These are phyloP conservation scores for Kazachstania kunashirensis DNA, from an alignment of 805 yeast genomes.

Conservation along the genomic window DNA sequence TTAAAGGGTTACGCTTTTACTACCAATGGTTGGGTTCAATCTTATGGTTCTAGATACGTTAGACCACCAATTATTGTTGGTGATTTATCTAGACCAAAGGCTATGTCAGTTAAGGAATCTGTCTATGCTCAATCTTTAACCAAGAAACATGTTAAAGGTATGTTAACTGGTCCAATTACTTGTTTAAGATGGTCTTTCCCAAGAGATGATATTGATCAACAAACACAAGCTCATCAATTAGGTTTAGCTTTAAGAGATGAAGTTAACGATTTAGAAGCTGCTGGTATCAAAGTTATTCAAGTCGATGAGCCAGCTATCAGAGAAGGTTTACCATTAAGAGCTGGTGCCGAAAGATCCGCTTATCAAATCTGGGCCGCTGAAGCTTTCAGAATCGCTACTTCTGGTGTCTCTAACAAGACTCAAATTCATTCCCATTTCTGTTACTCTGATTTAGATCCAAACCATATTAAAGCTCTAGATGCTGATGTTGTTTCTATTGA, in stretches of 20 bases:
- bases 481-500: conserved; percentile 99
- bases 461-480: conserved; percentile 98
- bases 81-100: conserved; percentile 96
- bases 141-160: conserved; percentile 96
- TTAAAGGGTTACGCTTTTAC: conserved; percentile 97
- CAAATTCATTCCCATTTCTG: conserved; percentile 99
- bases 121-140: conserved; percentile 97
- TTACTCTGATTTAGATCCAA: conserved; percentile 99
- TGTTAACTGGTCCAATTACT: conserved; percentile 99
- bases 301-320: conserved; percentile 99
- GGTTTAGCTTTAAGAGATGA: conserved; percentile 97
- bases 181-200: conserved; percentile 99
- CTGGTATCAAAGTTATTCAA: conserved; percentile 96
- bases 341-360: conserved; percentile 91
- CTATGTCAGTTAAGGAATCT: conserved; percentile 98
- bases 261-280: conserved; percentile 95
- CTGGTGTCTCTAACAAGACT: conserved; percentile 90
- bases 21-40: conserved; percentile 99
- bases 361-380: conserved; percentile 99
- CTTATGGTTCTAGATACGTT: conserved; percentile 99
- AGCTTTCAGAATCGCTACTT: conserved; percentile 98
- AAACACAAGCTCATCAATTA: conserved; percentile 91
- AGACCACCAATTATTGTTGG: conserved; percentile 99
- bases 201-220: conserved; percentile 92
- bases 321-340: conserved; percentile 99